These are phyloP conservation scores for Didymella sp. DNA, from an alignment of 2,329 filamentous ascomycete genomes.

Conservation along the genomic window DNA sequence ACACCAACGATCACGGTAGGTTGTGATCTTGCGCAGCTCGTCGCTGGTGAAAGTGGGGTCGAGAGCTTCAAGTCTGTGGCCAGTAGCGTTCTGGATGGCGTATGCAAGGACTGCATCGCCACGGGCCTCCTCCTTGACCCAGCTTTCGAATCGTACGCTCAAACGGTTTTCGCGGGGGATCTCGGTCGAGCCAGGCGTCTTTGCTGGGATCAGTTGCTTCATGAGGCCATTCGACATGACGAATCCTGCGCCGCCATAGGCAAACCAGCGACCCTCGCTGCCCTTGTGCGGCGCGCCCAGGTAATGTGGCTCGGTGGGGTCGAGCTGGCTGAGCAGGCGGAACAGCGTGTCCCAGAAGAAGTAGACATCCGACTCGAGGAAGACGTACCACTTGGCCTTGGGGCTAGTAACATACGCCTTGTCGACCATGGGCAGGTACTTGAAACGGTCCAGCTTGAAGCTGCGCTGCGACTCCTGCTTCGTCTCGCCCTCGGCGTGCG, in stretches of 20 bases:
- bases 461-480: slow-evolving; percentile 59
- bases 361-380: slow-evolving; percentile 50
- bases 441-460: slow-evolving; percentile 66
- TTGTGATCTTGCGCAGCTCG: slow-evolving; percentile 56
- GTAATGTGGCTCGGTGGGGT: slow-evolving; percentile 49
- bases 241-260: slow-evolving; percentile 55
- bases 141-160: slow-evolving; percentile 42
- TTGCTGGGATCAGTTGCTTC: slow-evolving; percentile 52
- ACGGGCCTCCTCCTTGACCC: slow-evolving; percentile 55
- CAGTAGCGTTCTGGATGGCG: slow-evolving; percentile 48
- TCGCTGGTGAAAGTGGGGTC: slow-evolving; percentile 54
- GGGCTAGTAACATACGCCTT: slow-evolving; percentile 54
- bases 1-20: slow-evolving; percentile 53
- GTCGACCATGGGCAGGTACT: slow-evolving; percentile 64
- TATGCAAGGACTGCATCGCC: slow-evolving; percentile 51
- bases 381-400: slow-evolving; percentile 50
- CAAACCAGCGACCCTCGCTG: slow-evolving; percentile 47
- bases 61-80: slow-evolving; percentile 47
- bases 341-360: slow-evolving; percentile 53
- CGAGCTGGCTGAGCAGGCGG: slow-evolving; percentile 51
- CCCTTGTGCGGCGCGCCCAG: slow-evolving; percentile 49
- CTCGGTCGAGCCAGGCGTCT: slow-evolving; percentile 37
- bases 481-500: slow-evolving; percentile 46
- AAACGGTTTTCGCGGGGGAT: slow-evolving; percentile 37
- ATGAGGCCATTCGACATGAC: slow-evolving; percentile 61